Percentiles rank a stretch among this genome's conserved stretches.
Evolutionary conservation across 345 rosid genomes (phyloP).

Genomic region (Capsella bursapastoris): DNA sequence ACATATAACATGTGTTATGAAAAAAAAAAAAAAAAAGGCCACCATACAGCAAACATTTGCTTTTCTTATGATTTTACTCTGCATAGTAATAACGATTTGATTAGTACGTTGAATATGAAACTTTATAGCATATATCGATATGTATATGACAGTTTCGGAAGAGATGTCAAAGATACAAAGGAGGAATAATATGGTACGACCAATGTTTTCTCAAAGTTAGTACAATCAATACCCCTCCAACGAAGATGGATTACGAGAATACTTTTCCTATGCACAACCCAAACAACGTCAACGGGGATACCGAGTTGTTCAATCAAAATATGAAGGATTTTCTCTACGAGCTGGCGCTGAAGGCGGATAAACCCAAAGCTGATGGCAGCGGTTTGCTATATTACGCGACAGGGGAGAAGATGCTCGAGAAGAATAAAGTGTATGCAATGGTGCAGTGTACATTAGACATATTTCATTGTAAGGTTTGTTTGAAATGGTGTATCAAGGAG

Average conservation of each 20-base stretch:
- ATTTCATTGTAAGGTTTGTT: not conserved
- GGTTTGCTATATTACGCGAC: not conserved
- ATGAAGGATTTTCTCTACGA: not conserved
- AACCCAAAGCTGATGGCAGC: not conserved
- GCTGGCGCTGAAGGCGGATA: not conserved
- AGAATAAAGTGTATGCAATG: not conserved
- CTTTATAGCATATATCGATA: not conserved
- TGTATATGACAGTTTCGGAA: not conserved
- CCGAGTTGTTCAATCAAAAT: not conserved
- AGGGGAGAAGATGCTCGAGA: not conserved
- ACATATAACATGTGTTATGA: not conserved
- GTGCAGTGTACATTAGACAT: not conserved
- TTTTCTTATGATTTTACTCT: too few relatives aligned
- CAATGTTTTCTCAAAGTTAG: not conserved
- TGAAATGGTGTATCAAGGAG: not conserved
- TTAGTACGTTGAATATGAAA: too few relatives aligned
- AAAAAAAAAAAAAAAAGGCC: too few relatives aligned
- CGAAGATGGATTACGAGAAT: slow-evolving; percentile 4
- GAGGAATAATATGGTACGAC: not conserved
- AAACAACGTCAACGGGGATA: not conserved
- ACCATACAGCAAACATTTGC: too few relatives aligned
- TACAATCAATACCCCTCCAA: not conserved
- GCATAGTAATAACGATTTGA: too few relatives aligned
- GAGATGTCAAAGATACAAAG: not conserved
- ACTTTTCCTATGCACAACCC: not conserved